Percentiles rank a stretch among this genome's conserved stretches.
phyloP scores from a whole-genome alignment of 2,329 filamentous ascomycete species.

The Talaromyces sp. region DNA sequence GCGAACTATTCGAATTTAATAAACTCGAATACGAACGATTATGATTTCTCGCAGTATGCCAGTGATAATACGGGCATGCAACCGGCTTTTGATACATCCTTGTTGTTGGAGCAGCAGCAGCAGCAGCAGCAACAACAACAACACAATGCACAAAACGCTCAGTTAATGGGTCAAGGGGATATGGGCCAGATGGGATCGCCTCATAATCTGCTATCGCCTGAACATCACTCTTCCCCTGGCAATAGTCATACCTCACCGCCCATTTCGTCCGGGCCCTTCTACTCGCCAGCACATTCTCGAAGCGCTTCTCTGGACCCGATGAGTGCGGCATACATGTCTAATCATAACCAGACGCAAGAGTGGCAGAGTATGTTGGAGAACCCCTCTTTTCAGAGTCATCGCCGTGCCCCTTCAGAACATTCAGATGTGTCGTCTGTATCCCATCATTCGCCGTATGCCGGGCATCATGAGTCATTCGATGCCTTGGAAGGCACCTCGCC shows the following conservation, averaged over 20 bases:
- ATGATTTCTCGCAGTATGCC: slow-evolving; percentile 41
- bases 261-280: slow-evolving; percentile 47
- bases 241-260: slow-evolving; percentile 51
- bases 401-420: slow-evolving; percentile 82
- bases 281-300: slow-evolving; percentile 55
- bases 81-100: slow-evolving; percentile 37
- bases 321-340: slow-evolving; percentile 56
- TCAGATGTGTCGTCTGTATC: slow-evolving; percentile 85
- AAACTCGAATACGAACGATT: slow-evolving; percentile 35
- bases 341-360: slow-evolving; percentile 46
- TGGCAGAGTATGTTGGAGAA: slow-evolving; percentile 57
- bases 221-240: slow-evolving; percentile 48
- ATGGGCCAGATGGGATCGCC: slow-evolving; percentile 45
- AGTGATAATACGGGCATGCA: slow-evolving; percentile 27
- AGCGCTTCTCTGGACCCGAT: slow-evolving; percentile 60
- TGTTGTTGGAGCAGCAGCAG: slow-evolving; percentile 42
- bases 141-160: slow-evolving; percentile 30
- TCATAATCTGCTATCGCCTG: slow-evolving; percentile 53
- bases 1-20: slow-evolving; percentile 40
- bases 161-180: slow-evolving; percentile 47
- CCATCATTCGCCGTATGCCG: slow-evolving; percentile 76
- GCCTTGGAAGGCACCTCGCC: slow-evolving; percentile 72
- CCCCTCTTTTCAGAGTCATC: slow-evolving; percentile 70
- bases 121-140: slow-evolving; percentile 30
- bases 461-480: slow-evolving; percentile 76